These are phyloP conservation scores for Aspergillus glaucus DNA, from an alignment of 2,329 filamentous ascomycete species.

Conservation along the genomic window DNA sequence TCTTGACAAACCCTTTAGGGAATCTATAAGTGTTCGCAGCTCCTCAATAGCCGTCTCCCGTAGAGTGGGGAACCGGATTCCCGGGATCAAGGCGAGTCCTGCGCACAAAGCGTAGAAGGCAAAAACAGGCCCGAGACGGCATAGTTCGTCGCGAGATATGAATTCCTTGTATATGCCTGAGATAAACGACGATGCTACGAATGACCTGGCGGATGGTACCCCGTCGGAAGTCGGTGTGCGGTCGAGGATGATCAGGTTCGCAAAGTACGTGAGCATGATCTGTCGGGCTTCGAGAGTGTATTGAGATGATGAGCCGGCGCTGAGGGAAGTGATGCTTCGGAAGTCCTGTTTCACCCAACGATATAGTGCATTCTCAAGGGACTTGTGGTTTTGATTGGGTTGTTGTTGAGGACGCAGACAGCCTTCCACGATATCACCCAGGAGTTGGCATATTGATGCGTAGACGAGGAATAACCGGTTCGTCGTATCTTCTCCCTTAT, in stretches of 20 bases:
- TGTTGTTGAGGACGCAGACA: constrained; percentile 31
- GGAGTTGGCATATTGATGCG: constrained; percentile 33
- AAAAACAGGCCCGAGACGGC: too few species aligned
- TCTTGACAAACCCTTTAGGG: too few species aligned
- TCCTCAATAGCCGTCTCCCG: too few species aligned
- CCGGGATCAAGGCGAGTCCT: too few species aligned
- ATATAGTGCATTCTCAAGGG: constrained; percentile 34
- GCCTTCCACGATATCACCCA: constrained; percentile 37
- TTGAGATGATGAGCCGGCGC: background rate
- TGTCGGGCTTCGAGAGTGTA: constrained; percentile 30
- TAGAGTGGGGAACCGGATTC: too few species aligned
- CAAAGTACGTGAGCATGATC: constrained; percentile 33
- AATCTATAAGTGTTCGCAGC: too few species aligned
- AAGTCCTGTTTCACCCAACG: constrained; percentile 34
- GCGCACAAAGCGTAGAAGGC: too few species aligned
- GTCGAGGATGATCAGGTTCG: constrained; percentile 34
- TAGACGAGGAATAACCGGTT: constrained; percentile 33
- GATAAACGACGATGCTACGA: background rate
- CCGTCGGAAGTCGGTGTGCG: constrained; percentile 16
- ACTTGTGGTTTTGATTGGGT: constrained; percentile 14
- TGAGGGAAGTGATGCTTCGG: constrained; percentile 8
- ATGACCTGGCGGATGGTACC: background rate
- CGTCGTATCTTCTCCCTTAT: constrained; percentile 18
- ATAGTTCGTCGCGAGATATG: background rate
- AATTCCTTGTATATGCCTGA: background rate